Evolutionary conservation across 768 basidiomycete species (phyloP).

Genomic region (Rhizopogon vulgaris): DNA sequence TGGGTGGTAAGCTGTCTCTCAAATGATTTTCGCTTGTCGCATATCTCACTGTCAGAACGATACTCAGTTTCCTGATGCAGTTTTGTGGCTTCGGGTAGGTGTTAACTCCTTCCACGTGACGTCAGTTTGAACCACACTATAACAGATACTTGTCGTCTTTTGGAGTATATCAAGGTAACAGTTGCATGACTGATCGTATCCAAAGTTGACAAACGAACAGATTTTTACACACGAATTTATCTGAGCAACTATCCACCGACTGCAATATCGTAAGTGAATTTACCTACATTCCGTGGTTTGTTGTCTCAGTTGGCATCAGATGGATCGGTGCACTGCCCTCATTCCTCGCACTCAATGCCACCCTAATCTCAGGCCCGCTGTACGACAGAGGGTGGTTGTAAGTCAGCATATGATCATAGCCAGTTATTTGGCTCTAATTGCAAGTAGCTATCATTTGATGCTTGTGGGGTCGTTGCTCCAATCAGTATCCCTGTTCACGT

Average conservation of each 20-base stretch:
- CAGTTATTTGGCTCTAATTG: background rate
- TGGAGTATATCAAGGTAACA: conserved; percentile 28
- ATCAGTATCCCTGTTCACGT: conserved; percentile 29
- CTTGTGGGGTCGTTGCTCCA: conserved; percentile 21
- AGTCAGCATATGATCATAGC: background rate
- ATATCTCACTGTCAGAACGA: background rate
- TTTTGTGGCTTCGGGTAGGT: conserved; percentile 22
- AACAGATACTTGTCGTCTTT: conserved; percentile 20
- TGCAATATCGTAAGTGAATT: conserved; percentile 19
- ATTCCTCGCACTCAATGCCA: conserved; percentile 30
- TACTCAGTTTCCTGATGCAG: conserved; percentile 18
- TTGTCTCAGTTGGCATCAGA: conserved; percentile 17
- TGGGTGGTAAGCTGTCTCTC: conserved; percentile 3
- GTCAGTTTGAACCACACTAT: too few species aligned
- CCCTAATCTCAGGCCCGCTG: conserved; percentile 34
- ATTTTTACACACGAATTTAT: conserved; percentile 26
- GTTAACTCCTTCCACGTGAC: background rate
- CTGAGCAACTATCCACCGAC: conserved; percentile 21
- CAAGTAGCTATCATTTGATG: conserved; percentile 3
- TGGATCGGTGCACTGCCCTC: conserved; percentile 39
- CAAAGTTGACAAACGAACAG: conserved; percentile 13
- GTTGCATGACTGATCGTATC: background rate
- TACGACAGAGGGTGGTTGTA: conserved; percentile 43
- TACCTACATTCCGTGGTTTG: conserved; percentile 17
- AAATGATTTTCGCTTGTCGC: background rate